Base-by-base conservation (phyloP, 2,329 filamentous ascomycete species). In the Nemania abortiva region DNA sequence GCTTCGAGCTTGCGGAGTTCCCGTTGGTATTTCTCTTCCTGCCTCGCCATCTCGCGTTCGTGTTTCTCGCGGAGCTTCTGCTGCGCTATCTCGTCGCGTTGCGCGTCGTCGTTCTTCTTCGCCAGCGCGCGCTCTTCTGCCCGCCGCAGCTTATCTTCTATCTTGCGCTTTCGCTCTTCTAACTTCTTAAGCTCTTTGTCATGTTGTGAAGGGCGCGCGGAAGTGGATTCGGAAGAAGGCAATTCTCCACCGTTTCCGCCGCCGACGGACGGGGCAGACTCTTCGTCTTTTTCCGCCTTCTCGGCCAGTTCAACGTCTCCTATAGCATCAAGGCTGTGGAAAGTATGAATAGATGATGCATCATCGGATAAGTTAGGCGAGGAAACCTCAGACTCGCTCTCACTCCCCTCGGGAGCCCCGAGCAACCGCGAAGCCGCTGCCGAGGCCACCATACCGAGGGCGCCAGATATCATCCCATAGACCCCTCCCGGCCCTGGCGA, bases 151-250 rank as follows among this genome's bases (percentile, higher is more conserved):
- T 78, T 79, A 57, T 83, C 83, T 39, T 87, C 86, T 11, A 80
- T 79, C 20, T 75, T 78, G 31, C 82, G 82, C 69, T 84, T 84
- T 29, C 77, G 81, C 22, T 89, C 87, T 49, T 92, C 87, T 0
- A 92, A 82, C 74, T 90, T 90, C 56, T 82, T 84, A 9, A 94
- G 84, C 73, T 92, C 89, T 74, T 89, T 91, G 31, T 92, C 89
- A 69, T 88, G 82, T 22, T 82, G 80, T 11, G 81, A 73, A 1
- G 72, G 76, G 66, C 71, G 76, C 69, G 66, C 55, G 5, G 74
- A 55, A 24, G 67, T 77, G 2, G 84, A 83, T 2, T 83, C 77
- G 2, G 84, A 85, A 31, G 77, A 73, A 20, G 68, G 71, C 0
- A 82, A 83, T 49, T 78, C 74, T 9, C 66, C 72, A 22, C 65